Percentiles rank a stretch among this genome's conserved stretches.
Evolutionary conservation across 192 early-diverging fungal species (phyloP).

Genomic region (Diversispora eburnea): DNA sequence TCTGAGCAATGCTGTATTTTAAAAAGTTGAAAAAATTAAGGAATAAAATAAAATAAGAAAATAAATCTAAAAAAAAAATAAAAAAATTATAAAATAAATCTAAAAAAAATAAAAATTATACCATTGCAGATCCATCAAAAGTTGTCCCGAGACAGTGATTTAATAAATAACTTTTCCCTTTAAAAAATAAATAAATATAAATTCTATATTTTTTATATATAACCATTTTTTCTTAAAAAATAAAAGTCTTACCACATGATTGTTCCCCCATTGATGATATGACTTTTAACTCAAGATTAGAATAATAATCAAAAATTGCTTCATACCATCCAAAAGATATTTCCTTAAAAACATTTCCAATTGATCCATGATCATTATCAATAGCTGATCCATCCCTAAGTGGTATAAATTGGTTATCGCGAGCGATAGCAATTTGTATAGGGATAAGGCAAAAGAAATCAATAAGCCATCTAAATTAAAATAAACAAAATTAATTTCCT

Average conservation of each 20-base stretch:
- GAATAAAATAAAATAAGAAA: too few species aligned
- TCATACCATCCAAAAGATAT: constrained; percentile 9
- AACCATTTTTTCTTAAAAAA: not conserved
- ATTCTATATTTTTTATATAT: not conserved
- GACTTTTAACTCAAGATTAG: not conserved
- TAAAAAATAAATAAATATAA: too few species aligned
- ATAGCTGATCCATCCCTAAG: not conserved
- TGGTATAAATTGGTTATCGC: not conserved
- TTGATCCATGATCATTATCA: constrained; percentile 3
- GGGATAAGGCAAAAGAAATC: constrained; percentile 6
- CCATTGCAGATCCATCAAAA: constrained; percentile 17
- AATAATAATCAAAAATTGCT: not conserved
- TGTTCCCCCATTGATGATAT: constrained; percentile 1
- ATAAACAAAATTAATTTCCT: not conserved
- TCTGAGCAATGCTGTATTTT: too few species aligned
- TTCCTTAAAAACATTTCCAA: constrained; percentile 7
- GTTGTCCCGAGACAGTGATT: not conserved
- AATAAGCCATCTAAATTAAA: constrained; percentile 14
- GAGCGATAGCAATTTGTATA: constrained; percentile 17
- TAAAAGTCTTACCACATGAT: not conserved
- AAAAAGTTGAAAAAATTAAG: too few species aligned
- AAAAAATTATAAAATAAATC: too few species aligned
- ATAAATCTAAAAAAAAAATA: too few species aligned
- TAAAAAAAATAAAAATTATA: not conserved
- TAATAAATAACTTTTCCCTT: constrained; percentile 7